Percentiles rank a stretch among this genome's conserved stretches.
These are phyloP conservation scores for sweet orange (Citrus sinensis) DNA, from an alignment of 345 rosid species.

Conservation along the genomic window DNA sequence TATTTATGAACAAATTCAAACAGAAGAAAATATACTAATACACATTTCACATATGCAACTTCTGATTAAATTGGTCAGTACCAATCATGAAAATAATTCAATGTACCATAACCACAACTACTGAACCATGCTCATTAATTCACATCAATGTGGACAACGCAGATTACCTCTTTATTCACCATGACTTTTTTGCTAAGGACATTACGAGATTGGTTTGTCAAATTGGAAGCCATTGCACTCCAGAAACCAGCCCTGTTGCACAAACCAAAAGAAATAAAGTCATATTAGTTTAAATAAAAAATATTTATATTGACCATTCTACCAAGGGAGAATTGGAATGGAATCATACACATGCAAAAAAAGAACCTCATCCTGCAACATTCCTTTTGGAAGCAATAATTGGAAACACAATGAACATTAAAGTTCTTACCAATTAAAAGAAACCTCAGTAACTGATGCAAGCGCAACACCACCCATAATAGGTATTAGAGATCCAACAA, in stretches of 20 bases:
- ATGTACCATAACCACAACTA: neutral
- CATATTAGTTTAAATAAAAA: neutral
- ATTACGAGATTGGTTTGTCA: conserved; percentile 82
- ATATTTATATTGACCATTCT: neutral
- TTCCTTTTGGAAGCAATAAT: neutral
- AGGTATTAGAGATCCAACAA: conserved; percentile 82
- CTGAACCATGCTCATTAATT: neutral
- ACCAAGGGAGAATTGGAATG: neutral
- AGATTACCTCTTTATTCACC: conserved; percentile 90
- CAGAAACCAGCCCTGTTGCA: conserved; percentile 74
- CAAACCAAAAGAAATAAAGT: neutral
- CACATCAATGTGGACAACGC: neutral
- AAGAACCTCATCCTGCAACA: neutral
- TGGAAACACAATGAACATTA: neutral
- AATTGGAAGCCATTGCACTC: conserved; percentile 94
- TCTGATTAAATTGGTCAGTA: neutral
- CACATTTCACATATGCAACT: neutral
- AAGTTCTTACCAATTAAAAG: conserved; percentile 80
- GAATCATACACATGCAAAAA: neutral
- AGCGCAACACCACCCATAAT: conserved; percentile 96
- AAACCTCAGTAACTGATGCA: conserved; percentile 89
- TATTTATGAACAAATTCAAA: neutral
- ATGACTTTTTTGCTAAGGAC: conserved; percentile 94
- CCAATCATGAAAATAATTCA: neutral
- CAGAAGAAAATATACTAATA: neutral